phyloP scores from a whole-genome alignment of 805 yeast genomes.

The Metschnikowia amazonensis region DNA sequence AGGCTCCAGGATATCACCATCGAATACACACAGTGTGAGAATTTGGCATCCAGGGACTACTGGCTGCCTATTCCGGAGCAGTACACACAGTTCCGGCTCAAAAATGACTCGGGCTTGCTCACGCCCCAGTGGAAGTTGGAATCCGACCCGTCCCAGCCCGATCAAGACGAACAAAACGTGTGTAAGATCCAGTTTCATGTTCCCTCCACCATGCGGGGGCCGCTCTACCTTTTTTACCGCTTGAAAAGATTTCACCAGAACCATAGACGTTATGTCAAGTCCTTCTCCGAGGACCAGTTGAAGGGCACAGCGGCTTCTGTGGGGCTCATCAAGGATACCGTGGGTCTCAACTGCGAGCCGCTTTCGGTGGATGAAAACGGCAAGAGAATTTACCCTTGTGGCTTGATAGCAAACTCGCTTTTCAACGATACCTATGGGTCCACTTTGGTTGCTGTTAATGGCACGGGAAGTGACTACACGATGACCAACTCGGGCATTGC shows the following conservation, averaged over 20 bases:
- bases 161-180: constrained; percentile 49
- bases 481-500: constrained; percentile 41
- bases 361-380: constrained; percentile 38
- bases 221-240: constrained; percentile 41
- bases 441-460: constrained; percentile 36
- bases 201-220: constrained; percentile 32
- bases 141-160: constrained; percentile 39
- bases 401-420: constrained; percentile 74
- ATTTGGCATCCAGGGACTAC: constrained; percentile 27
- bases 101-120: constrained; percentile 15
- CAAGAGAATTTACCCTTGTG: constrained; percentile 71
- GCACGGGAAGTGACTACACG: constrained; percentile 27
- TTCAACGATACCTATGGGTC: constrained; percentile 65
- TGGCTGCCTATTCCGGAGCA: constrained; percentile 38
- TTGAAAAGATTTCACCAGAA: constrained; percentile 41
- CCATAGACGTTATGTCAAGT: constrained; percentile 43
- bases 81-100: constrained; percentile 38
- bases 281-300: constrained; percentile 42
- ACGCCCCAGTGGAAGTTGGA: constrained; percentile 36
- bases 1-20: constrained; percentile 37
- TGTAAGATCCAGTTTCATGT: constrained; percentile 39
- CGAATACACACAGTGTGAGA: constrained; percentile 41
- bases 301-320: constrained; percentile 37
- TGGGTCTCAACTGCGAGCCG: constrained; percentile 46
- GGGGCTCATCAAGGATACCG: constrained; percentile 33